Conservation (phyloP, 306 rosid genomes). For the Lathyrus oleraceus region DNA sequence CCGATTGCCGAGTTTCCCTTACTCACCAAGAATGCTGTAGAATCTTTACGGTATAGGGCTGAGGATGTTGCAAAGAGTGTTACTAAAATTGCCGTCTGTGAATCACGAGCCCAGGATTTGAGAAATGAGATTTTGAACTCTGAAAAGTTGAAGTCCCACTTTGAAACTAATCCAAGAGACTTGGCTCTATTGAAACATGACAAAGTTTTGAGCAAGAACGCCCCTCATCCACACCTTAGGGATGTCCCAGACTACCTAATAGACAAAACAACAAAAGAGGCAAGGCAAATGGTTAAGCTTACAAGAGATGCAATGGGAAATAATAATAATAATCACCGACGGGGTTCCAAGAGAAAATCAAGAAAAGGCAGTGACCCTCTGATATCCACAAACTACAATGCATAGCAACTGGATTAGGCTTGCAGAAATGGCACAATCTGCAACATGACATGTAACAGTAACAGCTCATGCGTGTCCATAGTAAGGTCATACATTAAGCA, state of each 20-base stretch:
- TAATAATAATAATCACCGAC: constrained; percentile 41
- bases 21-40: constrained; percentile 78
- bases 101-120: constrained; percentile 87
- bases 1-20: constrained; percentile 66
- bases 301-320: constrained; percentile 74
- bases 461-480: too few relatives aligned
- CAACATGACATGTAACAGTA: too few relatives aligned
- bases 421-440: too few relatives aligned
- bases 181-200: constrained; percentile 89
- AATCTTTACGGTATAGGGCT: constrained; percentile 86
- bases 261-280: constrained; percentile 78
- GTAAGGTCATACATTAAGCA: too few relatives aligned
- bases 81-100: constrained; percentile 81
- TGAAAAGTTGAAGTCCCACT: constrained; percentile 85
- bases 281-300: constrained; percentile 71
- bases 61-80: constrained; percentile 95
- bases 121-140: constrained; percentile 93
- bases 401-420: too few relatives aligned
- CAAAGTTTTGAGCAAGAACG: constrained; percentile 86
- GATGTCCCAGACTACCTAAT: constrained; percentile 82
- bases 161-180: constrained; percentile 73
- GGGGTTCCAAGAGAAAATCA: constrained; percentile 49
- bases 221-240: constrained; percentile 78
- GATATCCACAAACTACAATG: too few relatives aligned
- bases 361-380: constrained; percentile 63